phyloP scores from a whole-genome alignment of 108 stramenopile genomes.

The Cylindrotheca fusiformis region DNA sequence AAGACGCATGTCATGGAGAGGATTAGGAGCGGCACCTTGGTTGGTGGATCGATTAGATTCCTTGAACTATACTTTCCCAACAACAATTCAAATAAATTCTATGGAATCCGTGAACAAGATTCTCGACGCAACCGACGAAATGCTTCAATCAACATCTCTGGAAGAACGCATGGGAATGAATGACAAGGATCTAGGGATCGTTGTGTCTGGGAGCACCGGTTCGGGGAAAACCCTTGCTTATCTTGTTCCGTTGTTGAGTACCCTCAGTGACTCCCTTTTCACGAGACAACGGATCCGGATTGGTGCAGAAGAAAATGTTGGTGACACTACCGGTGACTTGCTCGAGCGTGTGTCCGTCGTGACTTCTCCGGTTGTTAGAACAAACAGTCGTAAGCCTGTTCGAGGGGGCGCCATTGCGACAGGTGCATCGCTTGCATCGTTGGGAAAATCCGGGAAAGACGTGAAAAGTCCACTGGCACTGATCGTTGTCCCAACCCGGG shows the following conservation, averaged over 20 bases:
- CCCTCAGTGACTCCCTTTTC: slow-evolving; percentile 77
- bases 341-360: slow-evolving; percentile 66
- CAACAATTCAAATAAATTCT: slow-evolving; percentile 85
- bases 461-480: slow-evolving; percentile 79
- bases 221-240: slow-evolving; percentile 81
- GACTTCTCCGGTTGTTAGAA: slow-evolving; percentile 57
- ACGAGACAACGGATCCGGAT: slow-evolving; percentile 67
- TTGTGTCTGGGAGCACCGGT: slow-evolving; percentile 58
- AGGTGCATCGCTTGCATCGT: slow-evolving; percentile 52
- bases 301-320: slow-evolving; percentile 74
- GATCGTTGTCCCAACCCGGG: slow-evolving; percentile 90
- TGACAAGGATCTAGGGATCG: slow-evolving; percentile 61
- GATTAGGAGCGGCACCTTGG: slow-evolving; percentile 83
- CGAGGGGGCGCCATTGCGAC: slow-evolving; percentile 42
- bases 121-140: slow-evolving; percentile 34
- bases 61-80: slow-evolving; percentile 74
- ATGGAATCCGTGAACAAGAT: slow-evolving; percentile 82
- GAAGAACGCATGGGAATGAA: slow-evolving; percentile 47
- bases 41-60: slow-evolving; percentile 67
- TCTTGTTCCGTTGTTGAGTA: slow-evolving; percentile 69
- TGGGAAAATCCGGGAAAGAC: slow-evolving; percentile 74
- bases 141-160: slow-evolving; percentile 43
- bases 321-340: slow-evolving; percentile 70
- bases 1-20: slow-evolving; percentile 69
- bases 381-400: slow-evolving; percentile 50